These are phyloP conservation scores for Septoria linicola DNA, from an alignment of 2,329 filamentous ascomycete species.

Conservation along the genomic window DNA sequence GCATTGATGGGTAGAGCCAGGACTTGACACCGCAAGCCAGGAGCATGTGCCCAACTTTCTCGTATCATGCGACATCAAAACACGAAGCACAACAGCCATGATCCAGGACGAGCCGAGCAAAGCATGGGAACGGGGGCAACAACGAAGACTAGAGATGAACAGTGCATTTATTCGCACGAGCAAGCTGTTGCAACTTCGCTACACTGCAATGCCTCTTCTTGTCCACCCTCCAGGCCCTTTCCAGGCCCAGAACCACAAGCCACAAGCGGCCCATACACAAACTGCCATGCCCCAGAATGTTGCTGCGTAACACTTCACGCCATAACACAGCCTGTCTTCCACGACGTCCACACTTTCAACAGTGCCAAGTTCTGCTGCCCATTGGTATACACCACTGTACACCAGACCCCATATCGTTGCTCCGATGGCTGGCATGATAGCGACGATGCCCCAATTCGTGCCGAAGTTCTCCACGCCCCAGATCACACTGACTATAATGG, in stretches of 20 bases:
- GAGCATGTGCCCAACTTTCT: too few species aligned
- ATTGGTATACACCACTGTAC: slow-evolving; percentile 80
- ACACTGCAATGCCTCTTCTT: slow-evolving; percentile 69
- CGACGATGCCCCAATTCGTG: slow-evolving; percentile 95
- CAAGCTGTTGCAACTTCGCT: background rate
- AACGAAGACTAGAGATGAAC: too few species aligned
- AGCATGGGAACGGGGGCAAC: too few species aligned
- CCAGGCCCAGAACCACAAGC: slow-evolving; percentile 76
- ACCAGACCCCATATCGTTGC: slow-evolving; percentile 86
- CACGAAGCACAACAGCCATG: too few species aligned
- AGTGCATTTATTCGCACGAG: too few species aligned
- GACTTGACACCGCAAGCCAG: too few species aligned
- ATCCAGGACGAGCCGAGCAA: too few species aligned
- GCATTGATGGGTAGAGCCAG: too few species aligned
- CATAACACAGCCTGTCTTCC: slow-evolving; percentile 69
- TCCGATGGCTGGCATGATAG: slow-evolving; percentile 83
- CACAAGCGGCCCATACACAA: slow-evolving; percentile 75
- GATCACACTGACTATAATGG: slow-evolving; percentile 88
- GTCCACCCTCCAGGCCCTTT: slow-evolving; percentile 74
- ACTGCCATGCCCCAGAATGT: slow-evolving; percentile 85
- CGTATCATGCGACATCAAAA: too few species aligned
- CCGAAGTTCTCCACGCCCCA: slow-evolving; percentile 99
- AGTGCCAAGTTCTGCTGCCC: slow-evolving; percentile 52
- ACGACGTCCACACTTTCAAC: slow-evolving; percentile 37
- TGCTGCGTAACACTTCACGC: slow-evolving; percentile 72